Conservation (phyloP, 805 yeast genomes). For the Starmera caribaea region DNA sequence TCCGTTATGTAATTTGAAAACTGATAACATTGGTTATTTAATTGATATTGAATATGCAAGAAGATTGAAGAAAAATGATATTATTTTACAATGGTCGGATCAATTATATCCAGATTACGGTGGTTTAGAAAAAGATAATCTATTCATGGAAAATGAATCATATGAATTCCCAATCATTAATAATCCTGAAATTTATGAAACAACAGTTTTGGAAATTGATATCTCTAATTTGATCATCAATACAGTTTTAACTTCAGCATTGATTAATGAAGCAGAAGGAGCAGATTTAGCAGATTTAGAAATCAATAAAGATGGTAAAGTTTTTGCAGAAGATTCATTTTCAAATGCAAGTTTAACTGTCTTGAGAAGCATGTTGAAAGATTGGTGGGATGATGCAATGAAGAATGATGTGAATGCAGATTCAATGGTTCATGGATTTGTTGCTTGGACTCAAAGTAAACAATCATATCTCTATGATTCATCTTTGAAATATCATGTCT, state of each 20-base stretch:
- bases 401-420: constrained; percentile 65
- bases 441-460: constrained; percentile 78
- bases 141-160: constrained; percentile 41
- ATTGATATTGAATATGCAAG: constrained; percentile 87
- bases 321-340: constrained; percentile 75
- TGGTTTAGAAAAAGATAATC: constrained; percentile 58
- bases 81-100: constrained; percentile 92
- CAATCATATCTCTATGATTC: constrained; percentile 69
- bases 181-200: constrained; percentile 69
- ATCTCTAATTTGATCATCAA: constrained; percentile 76
- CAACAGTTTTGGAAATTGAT: constrained; percentile 69
- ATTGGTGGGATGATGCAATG: constrained; percentile 91
- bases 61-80: constrained; percentile 48
- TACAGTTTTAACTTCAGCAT: constrained; percentile 74
- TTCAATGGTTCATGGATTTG: constrained; percentile 68
- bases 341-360: constrained; percentile 64
- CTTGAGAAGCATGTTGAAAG: constrained; percentile 65
- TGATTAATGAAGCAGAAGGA: constrained; percentile 84
- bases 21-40: constrained; percentile 68
- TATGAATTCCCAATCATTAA: constrained; percentile 64
- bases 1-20: constrained; percentile 77
- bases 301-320: constrained; percentile 19
- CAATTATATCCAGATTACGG: constrained; percentile 77
- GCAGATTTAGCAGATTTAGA: constrained; percentile 53
- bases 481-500: constrained; percentile 75